Conservation (phyloP, 2,329 filamentous ascomycete species). For the Knufia fluminis region DNA sequence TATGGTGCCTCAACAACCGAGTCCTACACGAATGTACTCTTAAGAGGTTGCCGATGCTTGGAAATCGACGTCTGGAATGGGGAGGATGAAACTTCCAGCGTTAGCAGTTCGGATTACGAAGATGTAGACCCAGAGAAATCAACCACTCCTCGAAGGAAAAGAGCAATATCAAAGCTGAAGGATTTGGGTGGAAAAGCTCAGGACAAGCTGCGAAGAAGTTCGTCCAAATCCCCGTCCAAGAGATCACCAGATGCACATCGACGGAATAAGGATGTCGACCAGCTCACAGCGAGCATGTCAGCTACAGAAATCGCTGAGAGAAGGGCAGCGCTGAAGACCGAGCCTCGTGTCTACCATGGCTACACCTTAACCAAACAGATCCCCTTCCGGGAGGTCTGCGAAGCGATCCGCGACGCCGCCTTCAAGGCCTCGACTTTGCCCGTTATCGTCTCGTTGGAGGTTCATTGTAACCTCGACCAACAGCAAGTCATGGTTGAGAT, state of each 20-base stretch:
- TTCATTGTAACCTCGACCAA: conserved; percentile 72
- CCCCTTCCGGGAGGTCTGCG: conserved; percentile 77
- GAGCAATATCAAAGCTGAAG: conserved; percentile 12
- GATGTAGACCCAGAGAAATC: conserved; percentile 18
- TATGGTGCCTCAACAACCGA: conserved; percentile 67
- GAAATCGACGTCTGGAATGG: conserved; percentile 96
- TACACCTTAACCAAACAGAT: conserved; percentile 65
- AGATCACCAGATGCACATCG: background rate
- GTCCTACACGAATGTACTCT: conserved; percentile 67
- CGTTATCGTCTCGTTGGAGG: conserved; percentile 84
- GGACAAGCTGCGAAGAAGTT: conserved; percentile 1
- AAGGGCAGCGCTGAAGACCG: conserved; percentile 33
- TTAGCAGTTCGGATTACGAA: conserved; percentile 23
- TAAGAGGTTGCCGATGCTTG: conserved; percentile 74
- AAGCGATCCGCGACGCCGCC: conserved; percentile 66
- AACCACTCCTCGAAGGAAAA: background rate
- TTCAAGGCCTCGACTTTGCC: conserved; percentile 70
- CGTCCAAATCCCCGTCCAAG: conserved; percentile 2
- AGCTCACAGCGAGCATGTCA: background rate
- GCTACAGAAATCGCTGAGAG: conserved; percentile 3
- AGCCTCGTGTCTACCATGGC: conserved; percentile 77
- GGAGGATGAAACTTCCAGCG: conserved; percentile 32
- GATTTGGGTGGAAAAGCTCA: conserved; percentile 1
- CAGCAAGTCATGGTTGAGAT: conserved; percentile 90
- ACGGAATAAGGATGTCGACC: background rate